Percentiles rank a stretch among this genome's conserved stretches.
These are phyloP conservation scores for Plectosphaerella plurivora DNA, from an alignment of 2,329 filamentous ascomycete species.

Conservation along the genomic window DNA sequence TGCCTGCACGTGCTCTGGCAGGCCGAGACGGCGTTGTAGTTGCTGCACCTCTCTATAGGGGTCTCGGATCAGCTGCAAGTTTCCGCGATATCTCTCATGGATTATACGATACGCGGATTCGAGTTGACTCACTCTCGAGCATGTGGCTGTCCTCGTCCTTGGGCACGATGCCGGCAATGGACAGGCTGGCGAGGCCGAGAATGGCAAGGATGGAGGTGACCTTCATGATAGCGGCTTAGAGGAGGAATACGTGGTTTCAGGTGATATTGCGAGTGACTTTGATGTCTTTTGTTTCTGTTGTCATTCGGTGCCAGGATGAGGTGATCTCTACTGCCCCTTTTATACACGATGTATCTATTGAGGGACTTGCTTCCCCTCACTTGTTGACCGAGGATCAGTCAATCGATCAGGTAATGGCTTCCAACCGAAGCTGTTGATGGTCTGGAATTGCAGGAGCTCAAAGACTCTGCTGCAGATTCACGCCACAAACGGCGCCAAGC, in stretches of 20 bases:
- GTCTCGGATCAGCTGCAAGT: background rate
- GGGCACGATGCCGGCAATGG: background rate
- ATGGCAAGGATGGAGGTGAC: background rate
- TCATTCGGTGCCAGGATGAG: background rate
- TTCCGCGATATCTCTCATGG: background rate
- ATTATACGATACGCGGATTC: background rate
- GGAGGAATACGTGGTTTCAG: background rate
- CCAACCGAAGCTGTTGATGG: background rate
- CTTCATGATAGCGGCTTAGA: background rate
- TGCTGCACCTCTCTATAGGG: background rate
- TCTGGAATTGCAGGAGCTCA: background rate
- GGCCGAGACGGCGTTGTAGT: background rate
- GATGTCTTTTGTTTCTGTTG: background rate
- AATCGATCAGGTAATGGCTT: background rate
- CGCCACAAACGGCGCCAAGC: background rate
- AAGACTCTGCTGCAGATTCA: background rate
- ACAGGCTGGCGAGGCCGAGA: background rate
- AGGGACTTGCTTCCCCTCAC: background rate
- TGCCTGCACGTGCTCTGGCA: background rate
- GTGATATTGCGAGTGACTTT: background rate
- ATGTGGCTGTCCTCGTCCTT: background rate
- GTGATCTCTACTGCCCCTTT: background rate
- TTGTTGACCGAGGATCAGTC: background rate
- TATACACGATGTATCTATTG: background rate
- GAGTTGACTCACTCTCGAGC: background rate